Base-by-base conservation (phyloP, 306 rosid species). In the Rosa lucieae region DNA sequence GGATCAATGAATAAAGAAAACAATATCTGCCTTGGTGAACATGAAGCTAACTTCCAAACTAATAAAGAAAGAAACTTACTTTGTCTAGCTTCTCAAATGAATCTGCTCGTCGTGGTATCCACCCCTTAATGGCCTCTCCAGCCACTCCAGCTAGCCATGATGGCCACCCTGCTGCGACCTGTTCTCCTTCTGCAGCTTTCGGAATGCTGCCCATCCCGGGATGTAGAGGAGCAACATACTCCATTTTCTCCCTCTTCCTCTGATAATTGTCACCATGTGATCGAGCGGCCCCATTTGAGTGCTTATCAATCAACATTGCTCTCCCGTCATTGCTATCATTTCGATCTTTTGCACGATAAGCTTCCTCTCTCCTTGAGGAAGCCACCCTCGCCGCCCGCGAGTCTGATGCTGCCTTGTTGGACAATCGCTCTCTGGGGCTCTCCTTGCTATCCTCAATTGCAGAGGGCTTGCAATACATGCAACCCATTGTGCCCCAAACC, bases 81-180 rank as follows among this genome's bases (percentile, higher is more conserved):
- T 95, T 95, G 91, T 95, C 98, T 76, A 95, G 85, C 81, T 93
- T 92, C 95, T 95, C 97, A 78, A 95, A 95, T 44, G 99, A 95
- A 85, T 95, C 99, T 0, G 98, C 99, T 5, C 97, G 92, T 21
- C 99, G 93, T 0, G 98, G 98, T 66, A 91, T 72, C 99, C 98
- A 95, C 78, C 99, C 99, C 73, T 87, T 88, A 87, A 95, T 90
- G 80, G 99, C 99, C 83, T 92, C 99, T 75, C 98, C 99, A 46
- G 99, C 99, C 78, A 92, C 98, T 13, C 97, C 97, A 49, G 93
- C 96, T 80, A 95, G 77, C 99, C 99, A 95, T 14, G 94, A 81
- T 0, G 99, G 99, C 99, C 99, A 95, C 26, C 98, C 99, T 69
- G 97, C 99, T 10, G 99, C 96, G 84, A 92, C 84, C 82, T 92